Conservation (phyloP, 2,329 filamentous ascomycete genomes). For the Colletotrichum sp. region DNA sequence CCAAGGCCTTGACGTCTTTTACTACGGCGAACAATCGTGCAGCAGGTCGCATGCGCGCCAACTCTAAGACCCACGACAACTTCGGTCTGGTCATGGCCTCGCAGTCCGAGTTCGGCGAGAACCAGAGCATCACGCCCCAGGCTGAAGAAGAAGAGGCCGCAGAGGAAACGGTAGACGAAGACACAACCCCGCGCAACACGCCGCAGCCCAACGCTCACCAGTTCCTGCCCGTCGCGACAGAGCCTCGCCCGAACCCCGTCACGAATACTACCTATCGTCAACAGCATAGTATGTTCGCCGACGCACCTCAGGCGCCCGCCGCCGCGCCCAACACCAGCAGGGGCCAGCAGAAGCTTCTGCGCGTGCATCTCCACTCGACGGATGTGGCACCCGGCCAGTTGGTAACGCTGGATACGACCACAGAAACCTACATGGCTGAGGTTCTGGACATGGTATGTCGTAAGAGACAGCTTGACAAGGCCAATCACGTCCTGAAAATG, state of each 20-base stretch:
- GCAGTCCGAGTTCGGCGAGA: slow-evolving; percentile 70
- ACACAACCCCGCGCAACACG: slow-evolving; percentile 48
- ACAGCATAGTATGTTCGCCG: slow-evolving; percentile 58
- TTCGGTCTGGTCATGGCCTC: slow-evolving; percentile 80
- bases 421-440: slow-evolving; percentile 83
- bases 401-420: slow-evolving; percentile 77
- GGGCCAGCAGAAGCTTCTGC: slow-evolving; percentile 73
- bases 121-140: slow-evolving; percentile 71
- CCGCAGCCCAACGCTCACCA: slow-evolving; percentile 45
- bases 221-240: slow-evolving; percentile 31
- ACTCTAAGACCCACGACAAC: slow-evolving; percentile 81
- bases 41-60: slow-evolving; percentile 62
- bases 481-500: slow-evolving; percentile 78
- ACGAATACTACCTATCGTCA: slow-evolving; percentile 64
- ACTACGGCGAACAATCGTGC: slow-evolving; percentile 80
- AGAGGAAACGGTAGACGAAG: slow-evolving; percentile 43
- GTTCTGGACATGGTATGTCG: slow-evolving; percentile 80
- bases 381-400: slow-evolving; percentile 76
- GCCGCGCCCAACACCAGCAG: slow-evolving; percentile 50
- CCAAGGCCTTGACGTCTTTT: slow-evolving; percentile 76
- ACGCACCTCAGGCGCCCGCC: slow-evolving; percentile 56
- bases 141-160: slow-evolving; percentile 45
- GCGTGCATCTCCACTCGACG: slow-evolving; percentile 72
- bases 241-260: slow-evolving; percentile 61
- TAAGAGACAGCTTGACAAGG: slow-evolving; percentile 80